phyloP scores from a whole-genome alignment of 2,329 filamentous ascomycete species.

The Aspergillus spinulosporus region DNA sequence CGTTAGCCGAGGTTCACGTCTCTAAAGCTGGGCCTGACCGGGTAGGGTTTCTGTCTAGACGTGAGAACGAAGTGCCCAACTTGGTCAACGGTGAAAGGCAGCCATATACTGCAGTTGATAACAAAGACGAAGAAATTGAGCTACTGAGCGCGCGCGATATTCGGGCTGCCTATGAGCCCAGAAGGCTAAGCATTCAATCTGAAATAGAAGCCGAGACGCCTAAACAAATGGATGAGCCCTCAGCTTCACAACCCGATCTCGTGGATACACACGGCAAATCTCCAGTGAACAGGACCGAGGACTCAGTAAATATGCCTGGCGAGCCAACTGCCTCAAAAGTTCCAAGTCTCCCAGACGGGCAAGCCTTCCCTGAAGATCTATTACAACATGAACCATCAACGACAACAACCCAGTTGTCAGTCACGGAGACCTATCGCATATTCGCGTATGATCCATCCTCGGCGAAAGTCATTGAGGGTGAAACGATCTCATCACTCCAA shows the following conservation, averaged over 20 bases:
- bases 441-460: slow-evolving; percentile 40
- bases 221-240: slow-evolving; percentile 23
- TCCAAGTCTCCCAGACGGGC: neutral
- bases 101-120: slow-evolving; percentile 14
- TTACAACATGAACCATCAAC: neutral
- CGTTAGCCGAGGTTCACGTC: neutral
- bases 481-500: slow-evolving; percentile 35
- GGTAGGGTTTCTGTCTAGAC: slow-evolving; percentile 7
- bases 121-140: slow-evolving; percentile 35
- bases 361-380: neutral
- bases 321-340: neutral
- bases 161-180: slow-evolving; percentile 31
- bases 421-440: slow-evolving; percentile 33
- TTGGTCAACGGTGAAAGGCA: neutral
- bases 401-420: neutral
- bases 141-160: slow-evolving; percentile 39
- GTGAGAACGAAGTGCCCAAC: neutral
- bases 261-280: neutral
- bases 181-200: slow-evolving; percentile 22
- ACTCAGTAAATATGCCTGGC: neutral
- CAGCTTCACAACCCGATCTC: neutral
- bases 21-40: neutral
- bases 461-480: slow-evolving; percentile 31
- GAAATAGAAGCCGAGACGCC: slow-evolving; percentile 22
- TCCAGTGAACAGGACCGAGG: too few species aligned